Evolutionary conservation across 345 rosid species (phyloP), one percentile per base, ranked within the genome.

Genomic region (Turnera subulata): DNA sequence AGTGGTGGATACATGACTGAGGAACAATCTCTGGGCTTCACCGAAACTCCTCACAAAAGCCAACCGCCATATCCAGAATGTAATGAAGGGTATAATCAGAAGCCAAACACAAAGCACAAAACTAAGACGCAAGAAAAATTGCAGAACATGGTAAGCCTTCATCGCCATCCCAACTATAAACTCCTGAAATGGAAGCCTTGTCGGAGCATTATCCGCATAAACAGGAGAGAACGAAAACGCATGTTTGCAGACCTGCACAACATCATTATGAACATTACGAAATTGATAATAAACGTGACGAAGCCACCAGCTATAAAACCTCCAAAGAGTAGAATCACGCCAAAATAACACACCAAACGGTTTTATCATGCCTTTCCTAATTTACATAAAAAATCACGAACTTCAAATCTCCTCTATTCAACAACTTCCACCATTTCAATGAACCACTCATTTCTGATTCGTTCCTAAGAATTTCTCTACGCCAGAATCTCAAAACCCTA

Each of bases 131-230:
- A 93, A 53, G 73, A 90, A 81, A 81, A 93, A 93, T 69, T 87
- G 97, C 79, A 93, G 52, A 46, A 93, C 89, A 66, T 88, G 95
- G 66, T 85, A 93, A 60, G 96, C 82, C 81, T 93, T 93, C 95
- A 90, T 80, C n/a, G 76, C 85, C 79, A 93, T 93, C 55, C 99
- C 99, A 60, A 84, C 85, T 18, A 90, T 55, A 78, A 93, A 90
- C 86, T 93, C 99, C 88, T 90, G 89, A 77, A 90, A 94, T 55
- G 99, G 95, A 69, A 94, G 99, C 80, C 97, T 94, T 12, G 88
- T 61, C 16, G 99, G 99, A 55, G 97, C 97, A 82, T 94, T 84
- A 43, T 80, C 93, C 13, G 99, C 97, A 77, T 94, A 94, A 43
- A 94, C 93, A 10, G 97, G 97, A 11, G 99, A 94, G 79, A 94